A percentile compares a stretch with the other conserved stretches of the same genome.
Evolutionary conservation across 2,329 filamentous ascomycete species (phyloP).

Genomic region (Alternaria sp.): DNA sequence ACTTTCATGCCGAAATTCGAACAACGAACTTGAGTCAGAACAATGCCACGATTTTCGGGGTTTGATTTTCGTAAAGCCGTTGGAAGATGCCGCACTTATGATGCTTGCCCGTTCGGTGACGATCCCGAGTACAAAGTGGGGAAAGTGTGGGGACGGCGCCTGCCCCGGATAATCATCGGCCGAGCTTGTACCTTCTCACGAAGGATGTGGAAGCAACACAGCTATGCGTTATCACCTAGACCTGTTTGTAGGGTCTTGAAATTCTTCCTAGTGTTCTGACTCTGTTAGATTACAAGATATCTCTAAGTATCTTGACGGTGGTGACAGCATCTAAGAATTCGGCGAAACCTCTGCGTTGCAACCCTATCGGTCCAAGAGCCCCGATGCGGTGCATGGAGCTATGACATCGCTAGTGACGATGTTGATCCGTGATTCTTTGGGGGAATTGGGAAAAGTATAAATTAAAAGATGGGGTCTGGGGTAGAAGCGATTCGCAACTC

Average conservation of each 20-base stretch:
- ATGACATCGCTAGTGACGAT: slow-evolving; percentile 4
- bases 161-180: slow-evolving; percentile 17
- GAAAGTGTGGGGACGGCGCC: slow-evolving; percentile 25
- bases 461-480: not conserved
- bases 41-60: not conserved
- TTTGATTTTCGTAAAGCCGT: not conserved
- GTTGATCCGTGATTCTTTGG: not conserved
- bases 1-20: slow-evolving; percentile 49
- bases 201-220: not conserved
- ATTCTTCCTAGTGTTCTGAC: not conserved
- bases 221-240: not conserved
- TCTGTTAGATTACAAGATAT: too few species aligned
- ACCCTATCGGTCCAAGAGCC: not conserved
- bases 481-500: not conserved
- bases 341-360: not conserved
- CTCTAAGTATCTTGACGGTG: not conserved
- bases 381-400: slow-evolving; percentile 4
- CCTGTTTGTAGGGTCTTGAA: not conserved
- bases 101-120: slow-evolving; percentile 15
- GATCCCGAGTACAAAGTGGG: slow-evolving; percentile 21
- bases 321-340: not conserved
- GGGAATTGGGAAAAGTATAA: not conserved
- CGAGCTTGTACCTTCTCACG: slow-evolving; percentile 7
- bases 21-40: not conserved
- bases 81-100: slow-evolving; percentile 6